Evolutionary conservation across 306 rosid species (phyloP).

Genomic region (Prunus davidiana): DNA sequence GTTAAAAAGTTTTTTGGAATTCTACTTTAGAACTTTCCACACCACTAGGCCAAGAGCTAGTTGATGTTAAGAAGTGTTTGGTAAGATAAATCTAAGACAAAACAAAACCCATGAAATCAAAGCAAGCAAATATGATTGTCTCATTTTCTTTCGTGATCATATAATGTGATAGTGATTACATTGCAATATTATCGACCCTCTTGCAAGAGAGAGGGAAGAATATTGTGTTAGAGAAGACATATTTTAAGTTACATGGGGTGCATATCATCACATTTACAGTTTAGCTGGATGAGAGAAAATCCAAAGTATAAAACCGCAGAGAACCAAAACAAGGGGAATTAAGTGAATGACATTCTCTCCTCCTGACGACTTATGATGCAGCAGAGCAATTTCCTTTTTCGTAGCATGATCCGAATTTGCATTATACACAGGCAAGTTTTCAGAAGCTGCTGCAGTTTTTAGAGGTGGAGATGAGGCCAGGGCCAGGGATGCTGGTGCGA

Average conservation of each 20-base stretch:
- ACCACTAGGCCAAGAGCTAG: too few relatives aligned
- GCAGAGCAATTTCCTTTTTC: conserved; percentile 44
- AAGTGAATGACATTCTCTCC: conserved; percentile 59
- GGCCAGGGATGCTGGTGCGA: conserved; percentile 4
- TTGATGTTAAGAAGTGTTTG: too few relatives aligned
- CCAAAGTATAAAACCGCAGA: conserved; percentile 75
- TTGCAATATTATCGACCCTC: background rate
- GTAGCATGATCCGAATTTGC: conserved; percentile 19
- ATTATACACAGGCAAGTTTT: conserved; percentile 44
- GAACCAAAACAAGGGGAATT: conserved; percentile 57
- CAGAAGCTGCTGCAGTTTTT: conserved; percentile 26
- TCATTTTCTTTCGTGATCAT: background rate
- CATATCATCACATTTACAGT: background rate
- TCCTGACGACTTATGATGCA: conserved; percentile 17
- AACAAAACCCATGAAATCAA: background rate
- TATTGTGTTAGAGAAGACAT: background rate
- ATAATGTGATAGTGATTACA: background rate
- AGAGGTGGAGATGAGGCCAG: conserved; percentile 25
- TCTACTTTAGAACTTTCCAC: too few relatives aligned
- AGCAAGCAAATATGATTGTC: background rate
- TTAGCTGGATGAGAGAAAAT: conserved; percentile 45
- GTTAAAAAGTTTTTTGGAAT: background rate
- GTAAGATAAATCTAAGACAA: background rate
- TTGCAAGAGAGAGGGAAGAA: background rate
- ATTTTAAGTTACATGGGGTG: background rate